Conservation (phyloP, 106 monocot genomes). For the Apostasia ramifera region DNA sequence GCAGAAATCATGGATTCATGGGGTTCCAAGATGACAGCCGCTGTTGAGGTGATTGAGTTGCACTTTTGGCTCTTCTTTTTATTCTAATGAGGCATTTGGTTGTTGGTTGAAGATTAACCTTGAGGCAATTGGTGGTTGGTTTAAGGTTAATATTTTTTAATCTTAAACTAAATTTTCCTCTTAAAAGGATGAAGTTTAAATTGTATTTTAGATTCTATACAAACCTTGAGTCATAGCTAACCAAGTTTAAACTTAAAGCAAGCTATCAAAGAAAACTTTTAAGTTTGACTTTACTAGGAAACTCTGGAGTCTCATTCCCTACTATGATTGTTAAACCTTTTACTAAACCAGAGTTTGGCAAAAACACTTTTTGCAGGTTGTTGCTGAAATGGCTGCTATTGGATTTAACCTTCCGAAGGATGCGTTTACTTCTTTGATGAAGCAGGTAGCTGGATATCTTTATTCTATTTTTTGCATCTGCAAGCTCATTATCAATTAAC, state of each 20-base stretch:
- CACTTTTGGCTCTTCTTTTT: background rate
- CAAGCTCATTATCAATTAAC: background rate
- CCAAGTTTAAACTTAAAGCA: too few species aligned
- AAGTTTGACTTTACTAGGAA: too few species aligned
- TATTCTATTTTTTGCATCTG: background rate
- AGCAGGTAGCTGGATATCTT: conserved; percentile 40
- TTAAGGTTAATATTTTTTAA: background rate
- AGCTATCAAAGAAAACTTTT: too few species aligned
- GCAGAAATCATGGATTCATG: conserved; percentile 88
- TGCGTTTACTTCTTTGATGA: conserved; percentile 93
- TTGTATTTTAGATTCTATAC: too few species aligned
- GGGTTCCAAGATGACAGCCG: conserved; percentile 89
- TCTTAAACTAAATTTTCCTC: background rate
- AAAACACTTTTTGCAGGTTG: conserved; percentile 36
- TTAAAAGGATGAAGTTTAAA: too few species aligned
- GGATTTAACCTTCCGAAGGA: conserved; percentile 87
- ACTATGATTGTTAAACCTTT: too few species aligned
- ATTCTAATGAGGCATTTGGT: background rate
- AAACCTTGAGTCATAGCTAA: too few species aligned
- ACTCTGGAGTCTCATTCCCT: too few species aligned
- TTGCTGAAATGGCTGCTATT: conserved; percentile 95
- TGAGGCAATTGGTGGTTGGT: too few species aligned
- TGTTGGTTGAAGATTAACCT: too few species aligned
- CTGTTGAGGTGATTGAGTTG: conserved; percentile 51
- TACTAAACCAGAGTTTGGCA: background rate